A percentile compares a stretch with the other conserved stretches of the same genome.
phyloP scores from a whole-genome alignment of 495 filamentous ascomycete genomes.

The Rhizodiscina lignyota region DNA sequence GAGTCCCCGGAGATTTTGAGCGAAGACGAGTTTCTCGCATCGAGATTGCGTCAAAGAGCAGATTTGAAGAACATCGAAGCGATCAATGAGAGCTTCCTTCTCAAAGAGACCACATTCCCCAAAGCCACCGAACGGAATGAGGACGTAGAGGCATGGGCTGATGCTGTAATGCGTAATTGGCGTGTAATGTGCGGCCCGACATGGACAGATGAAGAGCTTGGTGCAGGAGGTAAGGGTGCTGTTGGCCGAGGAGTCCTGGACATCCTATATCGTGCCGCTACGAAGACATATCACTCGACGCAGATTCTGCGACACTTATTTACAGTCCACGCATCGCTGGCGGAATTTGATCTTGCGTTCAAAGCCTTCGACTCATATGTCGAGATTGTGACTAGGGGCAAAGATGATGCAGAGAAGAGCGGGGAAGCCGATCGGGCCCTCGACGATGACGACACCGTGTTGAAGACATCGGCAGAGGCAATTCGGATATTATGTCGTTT shows the following conservation, averaged over 20 bases:
- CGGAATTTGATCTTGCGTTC: slow-evolving; percentile 76
- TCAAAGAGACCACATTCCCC: slow-evolving; percentile 65
- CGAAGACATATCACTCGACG: slow-evolving; percentile 88
- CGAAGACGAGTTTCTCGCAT: slow-evolving; percentile 11
- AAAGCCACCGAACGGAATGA: slow-evolving; percentile 56
- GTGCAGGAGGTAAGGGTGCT: slow-evolving; percentile 55
- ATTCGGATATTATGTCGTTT: slow-evolving; percentile 69
- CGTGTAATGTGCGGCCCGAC: slow-evolving; percentile 50
- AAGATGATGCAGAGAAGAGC: slow-evolving; percentile 61
- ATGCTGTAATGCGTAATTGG: slow-evolving; percentile 75
- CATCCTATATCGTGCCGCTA: slow-evolving; percentile 71
- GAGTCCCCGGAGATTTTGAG: slow-evolving; percentile 3
- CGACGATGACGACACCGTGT: slow-evolving; percentile 56
- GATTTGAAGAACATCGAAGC: slow-evolving; percentile 62
- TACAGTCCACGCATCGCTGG: slow-evolving; percentile 65
- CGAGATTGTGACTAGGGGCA: slow-evolving; percentile 65
- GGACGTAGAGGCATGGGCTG: slow-evolving; percentile 67
- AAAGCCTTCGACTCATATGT: slow-evolving; percentile 81
- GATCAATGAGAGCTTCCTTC: slow-evolving; percentile 53
- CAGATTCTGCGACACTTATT: slow-evolving; percentile 75
- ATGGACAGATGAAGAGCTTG: slow-evolving; percentile 64
- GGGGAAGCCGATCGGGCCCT: slow-evolving; percentile 54
- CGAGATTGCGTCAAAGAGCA: slow-evolving; percentile 44
- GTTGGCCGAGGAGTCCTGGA: slow-evolving; percentile 58
- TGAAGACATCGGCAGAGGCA: slow-evolving; percentile 62